Evolutionary conservation across 768 basidiomycete genomes (phyloP), one percentile per base, ranked within the genome.

Genomic region (Panus rudis): DNA sequence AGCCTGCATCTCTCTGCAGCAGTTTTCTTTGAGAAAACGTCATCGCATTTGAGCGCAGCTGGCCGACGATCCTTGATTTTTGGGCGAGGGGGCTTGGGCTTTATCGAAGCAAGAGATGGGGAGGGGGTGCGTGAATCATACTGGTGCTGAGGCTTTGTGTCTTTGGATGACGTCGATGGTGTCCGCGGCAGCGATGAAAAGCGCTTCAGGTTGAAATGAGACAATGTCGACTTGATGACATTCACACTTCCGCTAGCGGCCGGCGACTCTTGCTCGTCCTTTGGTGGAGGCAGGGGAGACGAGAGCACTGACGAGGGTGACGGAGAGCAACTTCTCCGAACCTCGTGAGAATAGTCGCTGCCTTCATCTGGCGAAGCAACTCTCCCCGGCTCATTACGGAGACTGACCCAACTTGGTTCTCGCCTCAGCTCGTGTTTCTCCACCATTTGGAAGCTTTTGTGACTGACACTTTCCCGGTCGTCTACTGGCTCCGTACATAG

Each of bases 21-120:
- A 22, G 70, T 79, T 49, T 67, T 73, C 60, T 72, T 71, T 12
- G 62, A 56, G 23, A 69, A 53, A 3, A 92, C 69, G 54, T 93
- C 87, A 33, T 71, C 66, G 53, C 73, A 85, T 50, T 72, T 71
- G 79, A 92, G 76, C 11, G 85, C 83, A 33, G 78, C 65, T 3
- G 87, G 86, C 57, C 76, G 67, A 11, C 60, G 40, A 17, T 64
- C 59, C 32, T 56, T 69, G n/a, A 60, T 59, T 45, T 53, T 68
- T 17, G 54, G 60, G 22, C 54, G 52, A 27, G 52, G 52, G 8
- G 46, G 54, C 19, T 37, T 25, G 13, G 56, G 41, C n/a, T n/a
- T n/a, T 10, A 41, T 27, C 3, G 30, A 25, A 24, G 33, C 21
- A 6, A 24, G 34, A 20, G 35, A 27, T 25, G 53, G 47, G 17